These are phyloP conservation scores for Vitis labrusca DNA, from an alignment of 164 flowering plant species.

Conservation along the genomic window DNA sequence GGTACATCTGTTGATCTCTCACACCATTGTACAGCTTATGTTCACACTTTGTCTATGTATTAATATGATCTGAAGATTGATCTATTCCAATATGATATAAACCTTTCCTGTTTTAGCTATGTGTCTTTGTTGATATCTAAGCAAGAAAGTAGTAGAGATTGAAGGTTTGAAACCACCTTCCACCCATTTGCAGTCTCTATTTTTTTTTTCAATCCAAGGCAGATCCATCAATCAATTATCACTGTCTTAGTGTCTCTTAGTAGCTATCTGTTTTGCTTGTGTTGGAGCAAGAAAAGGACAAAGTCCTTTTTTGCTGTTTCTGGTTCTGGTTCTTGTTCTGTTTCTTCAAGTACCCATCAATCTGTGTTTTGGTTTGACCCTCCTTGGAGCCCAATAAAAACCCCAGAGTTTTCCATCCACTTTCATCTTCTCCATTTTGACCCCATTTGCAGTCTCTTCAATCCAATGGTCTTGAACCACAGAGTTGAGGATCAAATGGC, in stretches of 20 bases:
- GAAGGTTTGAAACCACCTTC: not conserved
- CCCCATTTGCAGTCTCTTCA: not conserved
- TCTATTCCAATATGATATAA: not conserved
- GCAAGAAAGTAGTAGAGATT: not conserved
- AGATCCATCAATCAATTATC: not conserved
- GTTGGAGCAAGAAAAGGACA: no score
- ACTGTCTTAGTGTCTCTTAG: not conserved
- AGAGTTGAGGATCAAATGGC: constrained; percentile 20
- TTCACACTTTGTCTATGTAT: constrained; percentile 5
- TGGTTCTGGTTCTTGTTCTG: not conserved
- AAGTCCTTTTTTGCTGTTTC: no score
- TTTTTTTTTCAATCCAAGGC: not conserved
- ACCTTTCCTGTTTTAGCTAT: constrained; percentile 6
- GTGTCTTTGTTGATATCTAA: not conserved
- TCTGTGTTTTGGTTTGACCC: not conserved
- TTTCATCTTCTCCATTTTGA: not conserved
- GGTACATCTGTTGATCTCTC: constrained; percentile 13
- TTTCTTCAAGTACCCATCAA: not conserved
- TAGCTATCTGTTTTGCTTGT: not conserved
- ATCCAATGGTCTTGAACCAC: constrained; percentile 4
- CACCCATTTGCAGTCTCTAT: not conserved
- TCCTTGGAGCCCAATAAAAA: not conserved
- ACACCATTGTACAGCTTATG: not conserved
- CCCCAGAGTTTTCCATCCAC: not conserved
- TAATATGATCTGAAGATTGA: not conserved